phyloP scores from a whole-genome alignment of 805 yeast species.

The Kuraishia capsulata region DNA sequence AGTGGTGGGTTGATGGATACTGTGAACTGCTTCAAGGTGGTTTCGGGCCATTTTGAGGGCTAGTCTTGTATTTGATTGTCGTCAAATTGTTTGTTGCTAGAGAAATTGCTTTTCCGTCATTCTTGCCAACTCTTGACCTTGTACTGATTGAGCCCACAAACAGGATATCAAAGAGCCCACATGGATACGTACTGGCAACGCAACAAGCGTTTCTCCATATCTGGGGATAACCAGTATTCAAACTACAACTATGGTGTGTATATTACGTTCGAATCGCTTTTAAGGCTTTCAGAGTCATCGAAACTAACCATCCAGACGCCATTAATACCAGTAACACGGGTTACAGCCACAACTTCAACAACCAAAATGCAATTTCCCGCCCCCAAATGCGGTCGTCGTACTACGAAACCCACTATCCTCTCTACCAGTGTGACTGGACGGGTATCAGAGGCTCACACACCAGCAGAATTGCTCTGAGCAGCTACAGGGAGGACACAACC shows the following conservation, averaged over 20 bases:
- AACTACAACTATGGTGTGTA: constrained; percentile 6
- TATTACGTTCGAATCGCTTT: no score
- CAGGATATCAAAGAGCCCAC: constrained; percentile 1
- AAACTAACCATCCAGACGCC: constrained; percentile 3
- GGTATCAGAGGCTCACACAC: constrained; percentile 19
- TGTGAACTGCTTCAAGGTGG: no score
- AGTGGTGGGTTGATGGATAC: no score
- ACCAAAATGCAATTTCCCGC: background rate
- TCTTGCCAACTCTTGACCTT: no score
- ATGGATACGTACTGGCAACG: constrained; percentile 4
- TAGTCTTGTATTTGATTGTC: no score
- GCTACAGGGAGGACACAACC: constrained; percentile 69
- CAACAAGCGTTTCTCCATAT: constrained; percentile 17
- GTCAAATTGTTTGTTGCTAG: no score
- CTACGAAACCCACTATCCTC: constrained; percentile 39
- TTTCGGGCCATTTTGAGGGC: no score
- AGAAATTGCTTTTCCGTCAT: no score
- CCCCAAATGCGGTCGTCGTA: constrained; percentile 17
- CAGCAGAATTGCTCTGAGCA: constrained; percentile 56
- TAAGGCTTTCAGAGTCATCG: no score
- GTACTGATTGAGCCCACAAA: background rate
- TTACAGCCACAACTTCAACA: background rate
- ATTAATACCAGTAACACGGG: constrained; percentile 2
- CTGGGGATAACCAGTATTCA: constrained; percentile 17
- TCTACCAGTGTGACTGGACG: constrained; percentile 47